phyloP scores from a whole-genome alignment of 164 flowering plant species.

The Magnolia changhungtana region DNA sequence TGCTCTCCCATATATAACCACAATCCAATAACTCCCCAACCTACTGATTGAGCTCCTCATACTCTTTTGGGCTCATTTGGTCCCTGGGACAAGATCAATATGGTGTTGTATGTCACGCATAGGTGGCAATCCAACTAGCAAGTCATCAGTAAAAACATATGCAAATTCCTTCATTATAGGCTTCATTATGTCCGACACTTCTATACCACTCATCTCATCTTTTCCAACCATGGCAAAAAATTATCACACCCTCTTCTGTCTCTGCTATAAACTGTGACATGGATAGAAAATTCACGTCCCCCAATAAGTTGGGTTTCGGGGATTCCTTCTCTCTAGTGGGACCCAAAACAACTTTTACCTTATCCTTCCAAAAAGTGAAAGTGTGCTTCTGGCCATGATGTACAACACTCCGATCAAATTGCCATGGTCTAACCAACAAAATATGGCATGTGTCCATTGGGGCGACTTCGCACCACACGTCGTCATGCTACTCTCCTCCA shows the following conservation, averaged over 20 bases:
- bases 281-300: not conserved
- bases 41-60: not conserved
- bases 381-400: conserved; percentile 1
- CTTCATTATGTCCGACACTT: not conserved
- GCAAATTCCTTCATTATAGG: not conserved
- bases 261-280: not conserved
- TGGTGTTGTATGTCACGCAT: not conserved
- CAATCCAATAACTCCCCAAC: conserved; percentile 3
- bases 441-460: conserved; percentile 4
- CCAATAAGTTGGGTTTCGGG: not conserved
- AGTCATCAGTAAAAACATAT: not conserved
- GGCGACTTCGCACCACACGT: too few relatives aligned
- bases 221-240: not conserved
- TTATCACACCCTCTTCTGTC: not conserved
- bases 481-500: too few relatives aligned
- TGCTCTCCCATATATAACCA: conserved; percentile 10
- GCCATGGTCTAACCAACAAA: not conserved
- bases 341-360: not conserved
- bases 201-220: too few relatives aligned
- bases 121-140: conserved; percentile 5
- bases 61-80: too few relatives aligned
- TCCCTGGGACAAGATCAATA: not conserved
- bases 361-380: not conserved
- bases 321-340: not conserved
- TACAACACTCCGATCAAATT: not conserved